Base-by-base conservation (phyloP, 306 rosid genomes). In the Dalbergia cochinchinensis region DNA sequence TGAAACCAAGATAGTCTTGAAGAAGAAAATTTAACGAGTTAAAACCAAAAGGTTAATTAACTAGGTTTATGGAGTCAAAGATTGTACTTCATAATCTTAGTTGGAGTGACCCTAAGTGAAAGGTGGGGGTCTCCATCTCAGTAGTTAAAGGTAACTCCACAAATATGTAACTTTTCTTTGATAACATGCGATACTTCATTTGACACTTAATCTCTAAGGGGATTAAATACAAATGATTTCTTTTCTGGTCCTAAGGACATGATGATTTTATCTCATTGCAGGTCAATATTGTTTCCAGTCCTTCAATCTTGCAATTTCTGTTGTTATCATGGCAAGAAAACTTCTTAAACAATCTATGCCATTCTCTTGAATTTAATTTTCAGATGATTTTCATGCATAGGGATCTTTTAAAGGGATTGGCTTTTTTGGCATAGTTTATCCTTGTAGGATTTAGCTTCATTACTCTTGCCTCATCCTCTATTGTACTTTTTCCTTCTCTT, bases 291-390 rank as follows among this genome's bases (percentile, higher is more conserved):
- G 63, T 54, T 60, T 81, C 50, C n/a, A 6, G 13, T 42, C 34
- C 20, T 61, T 59, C 55, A 48, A 45, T 39, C 48, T 45, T 68
- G 74, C 76, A 64, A 62, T 35, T 71, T 37, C 51, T 70, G 53
- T 44, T 58, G 71, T 20, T 64, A 19, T 48, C 42, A 19, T 50
- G 58, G 37, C 73, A 18, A 42, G 57, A 59, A 34, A 47, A 42
- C 20, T 71, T 64, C 26, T 22, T 64, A 53, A 5, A 26, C 19
- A 53, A 42, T 39, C 8, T 41, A 57, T 11, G 26, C 6, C 48
- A 45, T 65, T 76, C 53, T 76, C 41, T 57, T 57, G 16, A 53
- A 51, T 65, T 71, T 66, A 44, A 55, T 72, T 63, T 59, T 10
- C 55, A 45, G 47, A 61, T 73, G 11, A 48, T 65, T 72, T 60